These are phyloP conservation scores for Exserohilum turcica DNA, from an alignment of 2,329 filamentous ascomycete genomes.

Conservation along the genomic window DNA sequence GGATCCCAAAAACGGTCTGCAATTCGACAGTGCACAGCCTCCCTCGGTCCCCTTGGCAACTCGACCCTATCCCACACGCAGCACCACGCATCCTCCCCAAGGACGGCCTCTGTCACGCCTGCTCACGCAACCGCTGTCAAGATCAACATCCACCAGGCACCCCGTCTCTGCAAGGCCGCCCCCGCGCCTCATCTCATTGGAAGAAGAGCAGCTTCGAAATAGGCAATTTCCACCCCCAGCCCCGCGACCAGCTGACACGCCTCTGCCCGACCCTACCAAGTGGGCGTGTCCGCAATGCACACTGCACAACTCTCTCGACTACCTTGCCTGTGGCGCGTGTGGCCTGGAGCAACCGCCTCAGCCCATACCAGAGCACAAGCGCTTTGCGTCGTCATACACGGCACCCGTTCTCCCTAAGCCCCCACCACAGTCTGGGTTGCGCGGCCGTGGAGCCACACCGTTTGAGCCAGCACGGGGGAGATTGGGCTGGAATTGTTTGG, in stretches of 20 bases:
- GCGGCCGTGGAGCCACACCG: slow-evolving; percentile 41
- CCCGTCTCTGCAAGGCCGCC: slow-evolving; percentile 17
- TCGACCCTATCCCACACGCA: slow-evolving; percentile 13
- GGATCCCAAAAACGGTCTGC: slow-evolving; percentile 44
- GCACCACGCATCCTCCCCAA: slow-evolving; percentile 24
- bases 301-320: slow-evolving; percentile 64
- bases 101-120: slow-evolving; percentile 44
- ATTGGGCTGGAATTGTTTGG: slow-evolving; percentile 63
- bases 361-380: slow-evolving; percentile 41
- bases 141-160: slow-evolving; percentile 15
- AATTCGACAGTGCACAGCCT: slow-evolving; percentile 53
- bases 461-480: slow-evolving; percentile 54
- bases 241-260: slow-evolving; percentile 23
- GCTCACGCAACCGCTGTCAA: slow-evolving; percentile 26
- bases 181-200: slow-evolving; percentile 35
- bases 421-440: slow-evolving; percentile 35
- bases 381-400: slow-evolving; percentile 32
- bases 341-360: slow-evolving; percentile 59
- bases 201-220: slow-evolving; percentile 33
- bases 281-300: slow-evolving; percentile 68
- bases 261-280: slow-evolving; percentile 44
- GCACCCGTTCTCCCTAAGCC: slow-evolving; percentile 37
- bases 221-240: slow-evolving; percentile 40
- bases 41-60: slow-evolving; percentile 7
- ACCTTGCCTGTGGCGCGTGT: slow-evolving; percentile 66